Base-by-base conservation (phyloP, 306 rosid genomes). In the Carpinus fangiana region DNA sequence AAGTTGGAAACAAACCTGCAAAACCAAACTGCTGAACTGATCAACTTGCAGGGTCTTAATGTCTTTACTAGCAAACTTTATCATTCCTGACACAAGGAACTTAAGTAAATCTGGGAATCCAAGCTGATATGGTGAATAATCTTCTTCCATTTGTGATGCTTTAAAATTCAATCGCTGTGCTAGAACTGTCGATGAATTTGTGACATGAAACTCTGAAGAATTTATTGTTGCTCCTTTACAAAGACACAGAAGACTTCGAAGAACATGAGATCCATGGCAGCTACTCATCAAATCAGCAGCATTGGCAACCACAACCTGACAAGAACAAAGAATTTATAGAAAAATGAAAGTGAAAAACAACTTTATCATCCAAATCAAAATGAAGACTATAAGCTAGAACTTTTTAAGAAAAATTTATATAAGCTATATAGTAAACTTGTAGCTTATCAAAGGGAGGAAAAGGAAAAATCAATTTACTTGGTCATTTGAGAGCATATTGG, bases 231-330 rank as follows among this genome's bases (percentile, higher is more conserved):
- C 91, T 85, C 97, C 98, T 87, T 86, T 89, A 79, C 91, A 90
- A 43, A 94, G 86, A 64, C 90, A 91, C 7, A 94, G 92, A 85
- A 94, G 93, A 86, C 89, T 92, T 21, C 97, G 91, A 5, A 94
- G 88, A 60, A 94, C 98, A 77, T 92, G 98, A 54, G 98, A 95
- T 80, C 97, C 98, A 50, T 92, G 57, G 86, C 98, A 91, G 74
- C 93, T 75, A 79, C 89, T 78, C 98, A 92, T 92, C 69, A 95
- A 79, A 75, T 92, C 90, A 77, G 83, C 79, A 17, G 92, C 82
- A 81, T 90, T 85, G 56, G 88, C 85, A 7, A 89, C 86, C 81
- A 89, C 76, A 34, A 84, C 97, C 97, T 93, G 87, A 75, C 64
- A 84, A 81, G 18, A 45, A 38, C 12, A 53, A 71, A 68, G 78